Conservation (phyloP, 1,139 yeast genomes). For the Taphrina flavorubra region DNA sequence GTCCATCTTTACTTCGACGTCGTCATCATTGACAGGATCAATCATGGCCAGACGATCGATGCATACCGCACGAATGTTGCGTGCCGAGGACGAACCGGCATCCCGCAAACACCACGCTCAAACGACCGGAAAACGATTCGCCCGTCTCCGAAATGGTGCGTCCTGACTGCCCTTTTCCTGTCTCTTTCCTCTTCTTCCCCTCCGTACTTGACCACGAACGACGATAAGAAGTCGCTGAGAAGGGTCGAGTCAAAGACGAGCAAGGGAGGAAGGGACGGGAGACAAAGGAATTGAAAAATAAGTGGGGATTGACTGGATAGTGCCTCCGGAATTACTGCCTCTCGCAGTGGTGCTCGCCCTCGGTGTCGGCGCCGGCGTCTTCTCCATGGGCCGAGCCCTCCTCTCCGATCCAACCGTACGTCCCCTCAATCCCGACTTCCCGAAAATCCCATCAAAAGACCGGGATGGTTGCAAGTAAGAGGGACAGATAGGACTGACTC, state of each 20-base stretch:
- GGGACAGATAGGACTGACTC: neutral
- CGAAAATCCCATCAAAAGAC: too few species aligned
- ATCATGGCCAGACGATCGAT: neutral
- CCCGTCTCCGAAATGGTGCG: constrained; percentile 35
- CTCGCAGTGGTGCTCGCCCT: constrained; percentile 41
- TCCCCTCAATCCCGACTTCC: neutral
- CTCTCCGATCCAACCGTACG: constrained; percentile 37
- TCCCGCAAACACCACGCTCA: constrained; percentile 40
- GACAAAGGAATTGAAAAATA: too few species aligned
- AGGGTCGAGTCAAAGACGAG: too few species aligned
- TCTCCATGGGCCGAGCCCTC: constrained; percentile 40
- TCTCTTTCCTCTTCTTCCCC: neutral
- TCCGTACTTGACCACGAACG: too few species aligned
- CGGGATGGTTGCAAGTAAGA: neutral
- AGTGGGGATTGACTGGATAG: neutral
- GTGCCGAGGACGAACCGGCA: constrained; percentile 28
- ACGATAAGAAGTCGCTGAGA: too few species aligned
- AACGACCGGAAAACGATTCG: constrained; percentile 39
- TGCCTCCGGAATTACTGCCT: constrained; percentile 36
- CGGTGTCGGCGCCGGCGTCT: constrained; percentile 40
- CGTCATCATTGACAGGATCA: neutral
- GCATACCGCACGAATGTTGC: constrained; percentile 22
- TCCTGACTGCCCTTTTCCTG: neutral
- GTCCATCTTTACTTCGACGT: constrained; percentile 12
- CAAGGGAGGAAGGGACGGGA: too few species aligned